Evolutionary conservation across 805 yeast genomes (phyloP).

Genomic region (Scheffersomyces lignosus): DNA sequence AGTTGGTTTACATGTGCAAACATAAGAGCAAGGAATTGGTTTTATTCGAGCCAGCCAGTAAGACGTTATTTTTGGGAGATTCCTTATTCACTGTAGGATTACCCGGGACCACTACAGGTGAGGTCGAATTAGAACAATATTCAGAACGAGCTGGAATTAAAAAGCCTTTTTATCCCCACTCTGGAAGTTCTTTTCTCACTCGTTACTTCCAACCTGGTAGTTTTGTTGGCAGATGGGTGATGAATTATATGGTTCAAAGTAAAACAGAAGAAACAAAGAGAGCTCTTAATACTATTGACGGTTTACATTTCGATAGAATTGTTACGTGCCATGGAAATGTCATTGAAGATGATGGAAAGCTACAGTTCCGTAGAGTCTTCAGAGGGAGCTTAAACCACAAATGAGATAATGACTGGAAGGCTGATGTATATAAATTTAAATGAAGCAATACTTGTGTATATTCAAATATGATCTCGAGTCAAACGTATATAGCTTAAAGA

Average conservation of each 20-base stretch:
- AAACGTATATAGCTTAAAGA: too few species aligned
- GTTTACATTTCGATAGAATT: constrained; percentile 50
- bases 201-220: constrained; percentile 11
- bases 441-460: too few species aligned
- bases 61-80: constrained; percentile 12
- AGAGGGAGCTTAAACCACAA: too few species aligned
- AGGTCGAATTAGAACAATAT: constrained; percentile 12
- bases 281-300: constrained; percentile 28
- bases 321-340: constrained; percentile 63
- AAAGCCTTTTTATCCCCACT: constrained; percentile 11
- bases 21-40: constrained; percentile 14
- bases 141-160: constrained; percentile 11
- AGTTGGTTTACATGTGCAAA: constrained; percentile 10
- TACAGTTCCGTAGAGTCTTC: too few species aligned
- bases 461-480: too few species aligned
- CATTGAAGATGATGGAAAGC: constrained; percentile 39
- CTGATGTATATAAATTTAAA: too few species aligned
- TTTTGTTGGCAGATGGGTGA: constrained; percentile 7
- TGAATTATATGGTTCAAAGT: constrained; percentile 1
- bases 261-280: constrained; percentile 2
- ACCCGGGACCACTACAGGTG: constrained; percentile 7
- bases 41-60: constrained; percentile 9
- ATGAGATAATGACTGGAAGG: too few species aligned
- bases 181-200: constrained; percentile 12
- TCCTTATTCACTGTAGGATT: constrained; percentile 11